Percentiles rank a stretch among this genome's conserved stretches.
phyloP scores from a whole-genome alignment of 495 filamentous ascomycete species.

The Poronia punctata region DNA sequence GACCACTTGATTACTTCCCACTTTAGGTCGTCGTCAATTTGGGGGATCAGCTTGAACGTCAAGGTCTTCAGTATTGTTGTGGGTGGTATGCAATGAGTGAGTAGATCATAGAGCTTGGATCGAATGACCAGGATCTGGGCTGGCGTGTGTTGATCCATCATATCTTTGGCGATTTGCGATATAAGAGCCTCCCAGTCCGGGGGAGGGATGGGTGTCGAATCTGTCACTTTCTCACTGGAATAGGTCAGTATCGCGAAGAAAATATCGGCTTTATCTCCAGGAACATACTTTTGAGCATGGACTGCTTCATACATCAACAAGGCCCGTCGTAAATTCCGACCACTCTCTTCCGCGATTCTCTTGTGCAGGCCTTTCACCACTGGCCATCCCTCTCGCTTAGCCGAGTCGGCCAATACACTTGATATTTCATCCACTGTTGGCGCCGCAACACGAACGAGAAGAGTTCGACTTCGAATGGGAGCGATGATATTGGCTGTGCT shows the following conservation, averaged over 20 bases:
- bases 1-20: slow-evolving; percentile 91
- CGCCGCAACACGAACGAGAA: slow-evolving; percentile 87
- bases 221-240: slow-evolving; percentile 79
- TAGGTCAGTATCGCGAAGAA: slow-evolving; percentile 9
- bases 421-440: slow-evolving; percentile 81
- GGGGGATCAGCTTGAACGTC: slow-evolving; percentile 82
- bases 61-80: slow-evolving; percentile 89
- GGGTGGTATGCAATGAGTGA: slow-evolving; percentile 93
- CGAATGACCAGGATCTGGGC: slow-evolving; percentile 78
- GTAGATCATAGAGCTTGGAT: slow-evolving; percentile 86
- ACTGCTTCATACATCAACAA: slow-evolving; percentile 94
- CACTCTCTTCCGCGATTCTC: slow-evolving; percentile 86
- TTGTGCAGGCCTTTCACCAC: slow-evolving; percentile 62
- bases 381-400: slow-evolving; percentile 68
- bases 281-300: slow-evolving; percentile 84
- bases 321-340: slow-evolving; percentile 80
- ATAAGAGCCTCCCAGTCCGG: slow-evolving; percentile 96
- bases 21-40: slow-evolving; percentile 82
- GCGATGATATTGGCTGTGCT: slow-evolving; percentile 96
- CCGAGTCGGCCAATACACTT: slow-evolving; percentile 64
- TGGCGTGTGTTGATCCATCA: slow-evolving; percentile 84
- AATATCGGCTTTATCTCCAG: neutral
- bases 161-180: slow-evolving; percentile 77
- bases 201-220: slow-evolving; percentile 80
- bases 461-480: slow-evolving; percentile 80